Base-by-base conservation (phyloP, 129 eudicot species). In the Artemisia tridentata region DNA sequence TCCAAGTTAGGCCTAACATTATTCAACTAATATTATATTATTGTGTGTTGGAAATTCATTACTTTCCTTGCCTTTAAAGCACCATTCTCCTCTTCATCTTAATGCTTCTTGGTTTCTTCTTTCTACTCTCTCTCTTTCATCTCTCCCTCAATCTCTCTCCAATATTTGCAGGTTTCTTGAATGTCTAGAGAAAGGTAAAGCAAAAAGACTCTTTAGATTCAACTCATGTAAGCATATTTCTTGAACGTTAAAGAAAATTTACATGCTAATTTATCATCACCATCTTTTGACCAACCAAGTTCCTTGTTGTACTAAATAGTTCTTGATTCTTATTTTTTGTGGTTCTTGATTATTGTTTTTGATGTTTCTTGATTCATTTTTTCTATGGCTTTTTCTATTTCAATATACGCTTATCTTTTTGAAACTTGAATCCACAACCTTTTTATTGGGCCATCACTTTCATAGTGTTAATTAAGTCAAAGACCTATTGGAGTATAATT, bases 51-150 rank as follows among this genome's bases (percentile, higher is more conserved):
- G 46, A n/a, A 48, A 51, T 73, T 43, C 72, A 68, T 45, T 34
- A 68, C 80, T 78, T 74, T 65, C 74, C 88, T 84, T 84, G 82
- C 80, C 85, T 84, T 84, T 80, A 69, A 84, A 84, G 88, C 83
- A 65, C 85, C 60, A 77, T 43, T 61, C 61, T 70, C 83, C 60
- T 41, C 70, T 59, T 80, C 80, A 17, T 79, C 81, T 79, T 67
- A 65, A 80, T 79, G 81, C 74, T 79, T 49, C 86, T 57, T 63
- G 73, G 73, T 72, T 71, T 55, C 27, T 38, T 34, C 50, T 27
- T 18, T 56, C 8, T 17, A 41, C 6, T 0, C 63, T 67, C 57
- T 59, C 78, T 27, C 79, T 55, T 38, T 64, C 78, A 52, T 14
- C 19, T 53, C 25, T 34, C 12, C 17, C 48, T n/a, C 11, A 67